These are phyloP conservation scores for Cystoderma amianthinum DNA, from an alignment of 768 basidiomycete genomes.

Conservation along the genomic window DNA sequence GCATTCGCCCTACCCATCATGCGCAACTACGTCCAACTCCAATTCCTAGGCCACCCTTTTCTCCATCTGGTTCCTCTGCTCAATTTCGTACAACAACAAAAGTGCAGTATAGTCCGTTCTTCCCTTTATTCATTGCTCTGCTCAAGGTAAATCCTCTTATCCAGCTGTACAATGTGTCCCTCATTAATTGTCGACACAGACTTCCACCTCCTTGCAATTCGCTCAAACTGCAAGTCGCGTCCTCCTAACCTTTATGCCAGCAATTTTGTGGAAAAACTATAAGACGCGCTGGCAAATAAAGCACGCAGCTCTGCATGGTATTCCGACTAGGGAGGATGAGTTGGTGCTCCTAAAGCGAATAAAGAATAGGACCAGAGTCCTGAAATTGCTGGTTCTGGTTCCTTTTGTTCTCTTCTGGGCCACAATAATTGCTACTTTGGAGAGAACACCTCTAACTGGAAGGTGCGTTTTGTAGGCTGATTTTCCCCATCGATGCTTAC, in stretches of 20 bases:
- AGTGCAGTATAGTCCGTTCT: conserved; percentile 27
- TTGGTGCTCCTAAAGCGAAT: conserved; percentile 40
- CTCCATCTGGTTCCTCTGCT: conserved; percentile 4
- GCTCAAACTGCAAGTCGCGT: conserved; percentile 65
- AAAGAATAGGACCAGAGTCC: conserved; percentile 37
- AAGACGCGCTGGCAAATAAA: conserved; percentile 44
- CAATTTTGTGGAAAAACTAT: conserved; percentile 55
- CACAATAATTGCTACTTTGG: conserved; percentile 66
- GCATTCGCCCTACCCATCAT: too few relatives aligned
- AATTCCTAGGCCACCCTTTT: too few relatives aligned
- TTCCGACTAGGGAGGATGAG: conserved; percentile 46
- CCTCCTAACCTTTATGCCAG: conserved; percentile 68
- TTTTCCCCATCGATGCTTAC: not conserved
- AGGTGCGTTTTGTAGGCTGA: conserved; percentile 38
- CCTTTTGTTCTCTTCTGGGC: conserved; percentile 60
- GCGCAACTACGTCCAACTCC: too few relatives aligned
- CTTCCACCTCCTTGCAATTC: conserved; percentile 68
- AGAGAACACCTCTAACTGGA: conserved; percentile 81
- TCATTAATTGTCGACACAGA: too few relatives aligned
- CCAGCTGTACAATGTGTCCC: not conserved
- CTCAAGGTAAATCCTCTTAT: conserved; percentile 68
- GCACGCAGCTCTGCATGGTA: conserved; percentile 41
- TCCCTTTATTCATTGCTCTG: conserved; percentile 48
- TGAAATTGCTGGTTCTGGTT: conserved; percentile 51
- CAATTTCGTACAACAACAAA: conserved; percentile 31